Base-by-base conservation (phyloP, 345 rosid genomes). In the Boechera stricta region DNA sequence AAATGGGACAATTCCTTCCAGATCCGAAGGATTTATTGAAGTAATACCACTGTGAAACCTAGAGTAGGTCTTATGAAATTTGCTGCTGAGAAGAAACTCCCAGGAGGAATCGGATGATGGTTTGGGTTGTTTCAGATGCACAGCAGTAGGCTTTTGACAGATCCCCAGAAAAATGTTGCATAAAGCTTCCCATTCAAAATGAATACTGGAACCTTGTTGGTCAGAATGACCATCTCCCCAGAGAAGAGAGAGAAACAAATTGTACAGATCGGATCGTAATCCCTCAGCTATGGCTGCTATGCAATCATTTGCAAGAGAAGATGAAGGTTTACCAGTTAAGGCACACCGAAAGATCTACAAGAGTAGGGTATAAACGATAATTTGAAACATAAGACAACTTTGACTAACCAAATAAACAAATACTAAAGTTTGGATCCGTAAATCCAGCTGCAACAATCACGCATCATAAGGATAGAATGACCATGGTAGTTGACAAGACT, bases 221-320 rank as follows among this genome's bases (percentile, higher is more conserved):
- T 82, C 77, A 48, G 83, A 74, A 61, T 78, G 76, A 76, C 72
- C 77, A 82, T 84, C 88, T 65, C 90, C 92, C 99, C 98, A 95
- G n/a, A 95, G 87, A 88, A 88, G 88, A 71, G 72, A 76, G 61
- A 92, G 91, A 81, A 95, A 95, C 80, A 84, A 84, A 69, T 84
- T 86, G 80, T 89, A 92, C 79, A 85, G 82, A 72, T 77, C 83
- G 26, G 90, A 81, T 78, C 58, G 77, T 63, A 94, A 85, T 77
- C 98, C 98, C 82, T 90, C 98, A 77, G 98, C 87, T 89, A 94
- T 79, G 76, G 97, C 88, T 66, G 89, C 82, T 78, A 94, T 82
- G 83, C 96, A 92, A 83, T 92, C 98, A 83, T 82, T 86, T 58
- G 89, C 89, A 89, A 94, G 84, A 32, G 85, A 90, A 77, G 91